Conservation (phyloP, 2,329 filamentous ascomycete genomes). For the Fusarium goolgardi region DNA sequence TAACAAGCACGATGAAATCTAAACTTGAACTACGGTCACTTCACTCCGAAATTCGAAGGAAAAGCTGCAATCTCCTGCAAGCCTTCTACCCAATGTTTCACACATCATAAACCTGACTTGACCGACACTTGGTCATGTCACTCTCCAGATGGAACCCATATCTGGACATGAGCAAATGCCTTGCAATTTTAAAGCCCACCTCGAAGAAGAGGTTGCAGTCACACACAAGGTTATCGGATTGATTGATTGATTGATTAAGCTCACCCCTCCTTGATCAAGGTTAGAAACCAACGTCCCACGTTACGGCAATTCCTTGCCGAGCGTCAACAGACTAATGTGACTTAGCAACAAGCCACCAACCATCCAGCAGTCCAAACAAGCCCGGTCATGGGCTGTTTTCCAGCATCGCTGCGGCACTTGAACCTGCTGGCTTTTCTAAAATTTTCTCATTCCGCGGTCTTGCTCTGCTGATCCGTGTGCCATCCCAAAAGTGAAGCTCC, state of each 20-base stretch:
- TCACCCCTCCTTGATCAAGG: constrained; percentile 3
- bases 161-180: constrained; percentile 8
- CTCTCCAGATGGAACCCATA: not conserved
- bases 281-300: constrained; percentile 31
- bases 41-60: not conserved
- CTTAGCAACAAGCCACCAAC: constrained; percentile 38
- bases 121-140: not conserved
- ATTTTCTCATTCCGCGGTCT: constrained; percentile 4
- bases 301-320: constrained; percentile 46
- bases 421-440: not conserved
- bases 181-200: not conserved
- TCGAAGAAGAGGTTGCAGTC: not conserved
- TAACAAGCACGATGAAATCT: constrained; percentile 4
- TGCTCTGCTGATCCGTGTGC: constrained; percentile 14
- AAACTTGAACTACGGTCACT: not conserved
- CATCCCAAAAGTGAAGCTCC: constrained; percentile 23
- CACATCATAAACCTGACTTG: not conserved
- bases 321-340: constrained; percentile 20
- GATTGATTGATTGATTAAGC: constrained; percentile 24
- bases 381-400: constrained; percentile 29
- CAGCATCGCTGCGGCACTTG: constrained; percentile 1
- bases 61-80: not conserved
- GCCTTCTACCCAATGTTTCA: not conserved
- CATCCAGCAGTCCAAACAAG: constrained; percentile 20
- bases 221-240: constrained; percentile 25